These are phyloP conservation scores for Akanthomyces uredinophilus DNA, from an alignment of 2,329 filamentous ascomycete species.

Conservation along the genomic window DNA sequence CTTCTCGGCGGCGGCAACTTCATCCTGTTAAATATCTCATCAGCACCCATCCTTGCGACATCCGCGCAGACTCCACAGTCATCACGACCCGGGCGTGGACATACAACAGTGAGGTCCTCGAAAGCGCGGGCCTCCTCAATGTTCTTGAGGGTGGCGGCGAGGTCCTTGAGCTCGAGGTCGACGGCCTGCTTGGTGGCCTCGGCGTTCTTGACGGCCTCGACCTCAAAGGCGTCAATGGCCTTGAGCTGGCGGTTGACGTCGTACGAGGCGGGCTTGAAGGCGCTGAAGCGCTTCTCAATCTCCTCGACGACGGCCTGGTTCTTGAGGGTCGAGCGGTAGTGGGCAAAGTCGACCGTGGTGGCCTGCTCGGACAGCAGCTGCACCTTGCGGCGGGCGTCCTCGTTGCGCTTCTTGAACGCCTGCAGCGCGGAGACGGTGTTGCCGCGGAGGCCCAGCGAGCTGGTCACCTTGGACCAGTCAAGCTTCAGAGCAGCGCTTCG, in stretches of 20 bases:
- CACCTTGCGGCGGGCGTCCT: constrained; percentile 94
- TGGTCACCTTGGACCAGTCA: constrained; percentile 95
- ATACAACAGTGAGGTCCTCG: constrained; percentile 93
- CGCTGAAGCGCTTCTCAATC: constrained; percentile 91
- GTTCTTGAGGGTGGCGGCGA: constrained; percentile 92
- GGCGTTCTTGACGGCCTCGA: constrained; percentile 93
- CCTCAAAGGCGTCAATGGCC: constrained; percentile 96
- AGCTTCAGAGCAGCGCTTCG: constrained; percentile 98
- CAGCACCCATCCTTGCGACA: constrained; percentile 20
- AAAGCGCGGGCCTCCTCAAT: constrained; percentile 95
- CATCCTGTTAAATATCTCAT: constrained; percentile 58
- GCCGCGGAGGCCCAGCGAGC: constrained; percentile 92
- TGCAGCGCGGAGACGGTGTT: constrained; percentile 87
- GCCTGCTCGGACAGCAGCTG: constrained; percentile 77
- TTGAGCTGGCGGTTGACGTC: constrained; percentile 92
- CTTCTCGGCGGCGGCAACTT: constrained; percentile 87
- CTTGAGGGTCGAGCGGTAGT: constrained; percentile 90
- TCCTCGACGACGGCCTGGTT: constrained; percentile 94
- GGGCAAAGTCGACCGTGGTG: constrained; percentile 82
- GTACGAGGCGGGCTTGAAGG: constrained; percentile 89
- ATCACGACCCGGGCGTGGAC: constrained; percentile 36
- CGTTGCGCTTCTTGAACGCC: constrained; percentile 99
- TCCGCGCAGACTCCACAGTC: not conserved
- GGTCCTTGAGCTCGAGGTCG: constrained; percentile 87
- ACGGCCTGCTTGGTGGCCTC: constrained; percentile 96